Evolutionary conservation across 106 monocot genomes (phyloP), one percentile per base, ranked within the genome.

Genomic region (Acanthochlamys bracteata): DNA sequence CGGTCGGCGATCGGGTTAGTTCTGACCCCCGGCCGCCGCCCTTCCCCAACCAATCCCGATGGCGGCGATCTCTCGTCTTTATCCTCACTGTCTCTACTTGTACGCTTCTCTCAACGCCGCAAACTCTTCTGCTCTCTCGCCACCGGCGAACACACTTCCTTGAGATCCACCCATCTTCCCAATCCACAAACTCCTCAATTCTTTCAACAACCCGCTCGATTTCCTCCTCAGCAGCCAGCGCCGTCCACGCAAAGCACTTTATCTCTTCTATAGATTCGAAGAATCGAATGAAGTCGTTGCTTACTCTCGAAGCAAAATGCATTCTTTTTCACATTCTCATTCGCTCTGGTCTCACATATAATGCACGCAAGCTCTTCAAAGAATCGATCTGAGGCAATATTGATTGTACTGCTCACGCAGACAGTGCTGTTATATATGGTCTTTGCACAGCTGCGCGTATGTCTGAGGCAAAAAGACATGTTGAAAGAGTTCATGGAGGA

Each of bases 401-500:
- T 66, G 20, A 68, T 69, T 71, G 61, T 53, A 82, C 74, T 73
- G 79, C 82, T 25, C 76, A 81, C 52, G 85, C 79, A 54, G 82
- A 46, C 25, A 85, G 85, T 65, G 60, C 66, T 46, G 25, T 82
- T 33, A 79, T 85, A 65, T 67, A 77, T 69, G 79, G 89, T 45
- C 60, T 89, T 4, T 82, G 81, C 66, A 79, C 68, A 58, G 68
- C 66, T 27, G 76, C 74, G 64, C 68, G 25, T 15, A 71, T 80
- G 53, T 77, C 68, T 63, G 79, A 85, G 10, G 73, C 67, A 19
- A 74, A 46, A 39, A 69, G 71, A n/a, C n/a, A 72, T 77, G 72
- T 54, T 89, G 43, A 42, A 59, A 15, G 72, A 72, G 53, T 82
- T 82, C 75, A 71, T 55, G 57, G 65, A 69, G n/a, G 76, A 85